Evolutionary conservation across 2,329 filamentous ascomycete genomes (phyloP).

Genomic region (Sporothrix luriei): DNA sequence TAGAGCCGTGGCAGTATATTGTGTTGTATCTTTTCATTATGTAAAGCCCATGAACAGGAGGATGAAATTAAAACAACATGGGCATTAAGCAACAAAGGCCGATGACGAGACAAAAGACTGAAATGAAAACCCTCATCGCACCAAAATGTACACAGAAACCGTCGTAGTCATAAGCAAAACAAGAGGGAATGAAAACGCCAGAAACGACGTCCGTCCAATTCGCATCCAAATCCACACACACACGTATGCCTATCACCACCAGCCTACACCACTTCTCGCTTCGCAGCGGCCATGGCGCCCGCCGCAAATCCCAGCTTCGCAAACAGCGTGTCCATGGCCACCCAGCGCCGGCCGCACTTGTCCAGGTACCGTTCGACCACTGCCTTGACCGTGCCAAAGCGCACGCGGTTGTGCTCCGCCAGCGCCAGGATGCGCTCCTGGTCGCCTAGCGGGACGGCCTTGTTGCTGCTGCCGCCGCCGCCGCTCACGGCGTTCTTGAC

Average conservation of each 20-base stretch:
- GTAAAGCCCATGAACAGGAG: not conserved
- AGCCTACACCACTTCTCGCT: conserved; percentile 4
- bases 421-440: conserved; percentile 69
- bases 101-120: not conserved
- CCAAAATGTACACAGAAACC: conserved; percentile 7
- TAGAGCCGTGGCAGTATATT: conserved; percentile 5
- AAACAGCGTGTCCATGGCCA: conserved; percentile 89
- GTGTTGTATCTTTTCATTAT: conserved; percentile 16
- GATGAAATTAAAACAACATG: not conserved
- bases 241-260: not conserved
- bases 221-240: no score
- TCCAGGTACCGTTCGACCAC: conserved; percentile 83
- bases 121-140: not conserved
- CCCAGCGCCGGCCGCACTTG: conserved; percentile 89
- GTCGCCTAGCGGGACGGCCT: conserved; percentile 43
- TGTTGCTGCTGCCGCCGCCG: conserved; percentile 36
- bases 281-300: conserved; percentile 23
- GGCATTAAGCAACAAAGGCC: not conserved
- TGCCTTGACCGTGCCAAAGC: conserved; percentile 74
- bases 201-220: not conserved
- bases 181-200: not conserved
- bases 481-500: conserved; percentile 48
- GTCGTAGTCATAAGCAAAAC: conserved; percentile 5
- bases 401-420: conserved; percentile 76
- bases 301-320: conserved; percentile 61